Evolutionary conservation across 768 basidiomycete genomes (phyloP).

Genomic region (Holtermannia corniformis): DNA sequence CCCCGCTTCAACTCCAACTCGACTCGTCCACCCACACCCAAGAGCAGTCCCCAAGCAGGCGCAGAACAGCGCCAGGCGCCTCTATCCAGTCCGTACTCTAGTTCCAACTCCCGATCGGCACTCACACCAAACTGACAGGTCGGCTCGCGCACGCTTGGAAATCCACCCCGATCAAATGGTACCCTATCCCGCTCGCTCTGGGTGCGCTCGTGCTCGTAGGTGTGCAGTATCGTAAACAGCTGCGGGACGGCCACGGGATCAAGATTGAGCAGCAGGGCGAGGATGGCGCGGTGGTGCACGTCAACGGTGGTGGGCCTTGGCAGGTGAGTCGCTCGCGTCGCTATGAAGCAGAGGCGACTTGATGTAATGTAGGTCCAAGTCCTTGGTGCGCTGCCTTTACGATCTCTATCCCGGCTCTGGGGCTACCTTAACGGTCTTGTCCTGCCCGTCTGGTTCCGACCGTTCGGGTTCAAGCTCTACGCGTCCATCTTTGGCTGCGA

Average conservation of each 20-base stretch:
- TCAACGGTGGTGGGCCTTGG: conserved; percentile 66
- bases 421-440: conserved; percentile 89
- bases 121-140: no score
- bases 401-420: conserved; percentile 94
- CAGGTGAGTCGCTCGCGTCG: conserved; percentile 51
- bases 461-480: conserved; percentile 76
- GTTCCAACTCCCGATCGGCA: neutral
- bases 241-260: conserved; percentile 7
- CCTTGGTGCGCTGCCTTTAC: conserved; percentile 83
- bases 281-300: conserved; percentile 24
- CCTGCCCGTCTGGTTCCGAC: conserved; percentile 91
- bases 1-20: no score
- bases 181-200: conserved; percentile 81
- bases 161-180: conserved; percentile 86
- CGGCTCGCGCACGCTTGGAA: conserved; percentile 65
- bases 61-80: neutral
- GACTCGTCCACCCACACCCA: no score
- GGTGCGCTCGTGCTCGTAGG: conserved; percentile 68
- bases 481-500: conserved; percentile 85
- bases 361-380: conserved; percentile 68
- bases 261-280: conserved; percentile 33
- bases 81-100: neutral
- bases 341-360: neutral
- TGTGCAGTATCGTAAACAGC: conserved; percentile 30
- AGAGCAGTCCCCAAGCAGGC: no score